Conservation (phyloP, 1,284 basidiomycete genomes). For the Moesziomyces globuligerus region DNA sequence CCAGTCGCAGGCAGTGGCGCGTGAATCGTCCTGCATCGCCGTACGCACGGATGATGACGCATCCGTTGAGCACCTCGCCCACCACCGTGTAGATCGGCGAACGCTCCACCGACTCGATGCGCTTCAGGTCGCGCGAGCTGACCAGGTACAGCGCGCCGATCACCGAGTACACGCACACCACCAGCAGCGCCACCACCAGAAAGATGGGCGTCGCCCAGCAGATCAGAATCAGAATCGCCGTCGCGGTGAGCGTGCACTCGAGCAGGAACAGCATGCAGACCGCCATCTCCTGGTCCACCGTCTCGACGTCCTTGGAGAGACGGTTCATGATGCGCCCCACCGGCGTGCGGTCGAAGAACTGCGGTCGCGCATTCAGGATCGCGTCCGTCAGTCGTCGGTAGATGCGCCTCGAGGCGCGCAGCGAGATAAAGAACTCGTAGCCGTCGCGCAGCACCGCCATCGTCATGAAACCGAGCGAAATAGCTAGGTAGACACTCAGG, state of each 20-base stretch:
- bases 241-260: slow-evolving; percentile 51
- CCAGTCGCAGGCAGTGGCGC: slow-evolving; percentile 61
- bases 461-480: slow-evolving; percentile 53
- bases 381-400: slow-evolving; percentile 76
- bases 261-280: slow-evolving; percentile 53
- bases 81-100: slow-evolving; percentile 66
- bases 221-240: slow-evolving; percentile 59
- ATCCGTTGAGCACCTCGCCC: slow-evolving; percentile 77
- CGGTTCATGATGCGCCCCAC: slow-evolving; percentile 67
- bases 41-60: slow-evolving; percentile 88
- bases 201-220: slow-evolving; percentile 64
- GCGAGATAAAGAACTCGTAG: slow-evolving; percentile 54
- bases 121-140: slow-evolving; percentile 65
- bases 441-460: slow-evolving; percentile 57
- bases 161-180: slow-evolving; percentile 56
- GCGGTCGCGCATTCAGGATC: slow-evolving; percentile 79
- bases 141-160: slow-evolving; percentile 65
- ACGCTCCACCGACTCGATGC: slow-evolving; percentile 64
- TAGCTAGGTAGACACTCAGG: slow-evolving; percentile 55
- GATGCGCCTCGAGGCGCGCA: slow-evolving; percentile 56
- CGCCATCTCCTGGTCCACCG: slow-evolving; percentile 66
- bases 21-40: slow-evolving; percentile 83
- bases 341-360: slow-evolving; percentile 65
- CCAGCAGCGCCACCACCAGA: slow-evolving; percentile 46
- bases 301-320: slow-evolving; percentile 65